A percentile compares a stretch with the other conserved stretches of the same genome.
These are phyloP conservation scores for Lignosus rhinocerotis DNA, from an alignment of 1,284 basidiomycete species.

Conservation along the genomic window DNA sequence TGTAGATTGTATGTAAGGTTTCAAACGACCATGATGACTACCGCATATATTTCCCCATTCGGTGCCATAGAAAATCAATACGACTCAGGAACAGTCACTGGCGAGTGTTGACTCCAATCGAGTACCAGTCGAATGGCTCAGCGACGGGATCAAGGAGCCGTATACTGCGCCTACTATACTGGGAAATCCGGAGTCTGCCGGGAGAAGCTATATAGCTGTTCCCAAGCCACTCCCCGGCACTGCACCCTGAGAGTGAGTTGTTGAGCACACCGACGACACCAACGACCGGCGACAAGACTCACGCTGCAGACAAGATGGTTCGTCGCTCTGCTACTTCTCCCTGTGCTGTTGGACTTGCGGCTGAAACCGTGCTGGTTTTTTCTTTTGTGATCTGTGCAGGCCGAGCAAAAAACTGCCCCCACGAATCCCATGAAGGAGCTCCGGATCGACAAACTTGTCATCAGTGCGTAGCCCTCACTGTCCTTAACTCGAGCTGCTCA, in stretches of 20 bases:
- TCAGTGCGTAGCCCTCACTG: slow-evolving; percentile 70
- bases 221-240: slow-evolving; percentile 27
- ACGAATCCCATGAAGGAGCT: slow-evolving; percentile 96
- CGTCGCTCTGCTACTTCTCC: slow-evolving; percentile 6
- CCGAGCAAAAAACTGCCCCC: slow-evolving; percentile 87
- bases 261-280: slow-evolving; percentile 24
- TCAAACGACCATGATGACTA: too few relatives aligned
- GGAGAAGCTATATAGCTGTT: slow-evolving; percentile 24
- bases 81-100: too few relatives aligned
- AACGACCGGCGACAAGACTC: slow-evolving; percentile 26
- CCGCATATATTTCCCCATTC: too few relatives aligned
- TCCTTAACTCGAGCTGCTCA: neutral
- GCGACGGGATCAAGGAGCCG: neutral
- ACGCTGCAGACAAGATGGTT: slow-evolving; percentile 28
- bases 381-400: slow-evolving; percentile 45
- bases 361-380: slow-evolving; percentile 1
- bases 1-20: too few relatives aligned
- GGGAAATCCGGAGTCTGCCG: slow-evolving; percentile 7
- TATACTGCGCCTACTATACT: neutral
- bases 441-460: slow-evolving; percentile 98
- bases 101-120: too few relatives aligned
- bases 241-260: slow-evolving; percentile 9
- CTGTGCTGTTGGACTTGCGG: slow-evolving; percentile 4
- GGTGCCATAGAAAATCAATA: too few relatives aligned
- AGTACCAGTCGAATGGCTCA: neutral